A percentile compares a stretch with the other conserved stretches of the same genome.
Conservation (phyloP, 257 asterid genomes). For the Eucommia ulmoides region DNA sequence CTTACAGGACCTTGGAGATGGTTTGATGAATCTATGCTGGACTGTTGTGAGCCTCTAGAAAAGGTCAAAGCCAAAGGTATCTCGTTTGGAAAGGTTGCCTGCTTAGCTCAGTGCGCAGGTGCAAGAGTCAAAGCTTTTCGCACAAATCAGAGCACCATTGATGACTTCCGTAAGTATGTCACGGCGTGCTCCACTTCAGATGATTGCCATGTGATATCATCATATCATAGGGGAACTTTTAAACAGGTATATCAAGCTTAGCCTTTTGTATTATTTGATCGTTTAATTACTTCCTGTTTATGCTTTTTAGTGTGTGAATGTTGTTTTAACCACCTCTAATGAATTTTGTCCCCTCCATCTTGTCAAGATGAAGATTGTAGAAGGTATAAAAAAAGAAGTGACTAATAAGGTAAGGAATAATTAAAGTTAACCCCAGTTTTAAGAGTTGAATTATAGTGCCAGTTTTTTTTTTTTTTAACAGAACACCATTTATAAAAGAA, state of each 20-base stretch:
- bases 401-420: no score
- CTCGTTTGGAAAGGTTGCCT: constrained; percentile 84
- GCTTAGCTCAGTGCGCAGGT: constrained; percentile 98
- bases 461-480: no score
- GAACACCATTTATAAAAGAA: no score
- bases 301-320: neutral
- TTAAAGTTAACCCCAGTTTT: no score
- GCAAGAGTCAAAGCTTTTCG: constrained; percentile 91
- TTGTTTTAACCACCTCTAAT: neutral
- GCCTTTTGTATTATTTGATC: neutral
- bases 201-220: constrained; percentile 79
- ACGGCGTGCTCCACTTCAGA: constrained; percentile 68
- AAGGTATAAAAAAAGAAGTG: no score
- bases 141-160: constrained; percentile 64
- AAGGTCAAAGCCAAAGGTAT: constrained; percentile 86
- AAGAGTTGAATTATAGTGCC: no score
- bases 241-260: constrained; percentile 41
- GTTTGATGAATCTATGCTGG: constrained; percentile 98
- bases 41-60: constrained; percentile 95
- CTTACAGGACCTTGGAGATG: constrained; percentile 99
- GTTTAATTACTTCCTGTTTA: constrained; percentile 5
- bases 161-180: constrained; percentile 81
- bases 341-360: neutral
- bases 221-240: constrained; percentile 76
- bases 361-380: neutral